These are phyloP conservation scores for Aspergillus tanneri DNA, from an alignment of 2,329 filamentous ascomycete genomes.

Conservation along the genomic window DNA sequence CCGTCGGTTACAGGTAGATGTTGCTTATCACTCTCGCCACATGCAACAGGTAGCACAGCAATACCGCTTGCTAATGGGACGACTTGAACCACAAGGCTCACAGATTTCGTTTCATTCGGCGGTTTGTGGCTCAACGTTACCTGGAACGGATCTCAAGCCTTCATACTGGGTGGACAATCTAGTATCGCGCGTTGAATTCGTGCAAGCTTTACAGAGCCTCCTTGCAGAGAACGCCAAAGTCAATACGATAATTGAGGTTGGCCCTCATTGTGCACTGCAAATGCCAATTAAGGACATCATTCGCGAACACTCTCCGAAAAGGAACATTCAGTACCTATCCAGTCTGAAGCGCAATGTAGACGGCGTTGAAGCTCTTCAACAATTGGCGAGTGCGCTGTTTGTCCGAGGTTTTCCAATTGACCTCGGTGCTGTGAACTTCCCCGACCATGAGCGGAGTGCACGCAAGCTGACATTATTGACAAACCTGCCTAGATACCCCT, in stretches of 20 bases:
- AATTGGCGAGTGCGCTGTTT: not conserved
- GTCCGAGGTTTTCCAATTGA: not conserved
- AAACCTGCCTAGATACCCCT: constrained; percentile 48
- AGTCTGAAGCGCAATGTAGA: not conserved
- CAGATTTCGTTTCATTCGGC: not conserved
- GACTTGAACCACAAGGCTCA: not conserved
- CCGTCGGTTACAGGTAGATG: constrained; percentile 16
- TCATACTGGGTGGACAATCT: constrained; percentile 2
- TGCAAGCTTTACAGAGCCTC: not conserved
- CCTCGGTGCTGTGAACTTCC: not conserved
- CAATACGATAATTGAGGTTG: constrained; percentile 27
- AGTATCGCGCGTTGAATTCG: not conserved
- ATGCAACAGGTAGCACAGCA: constrained; percentile 13
- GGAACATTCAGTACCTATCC: not conserved
- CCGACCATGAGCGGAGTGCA: constrained; percentile 9
- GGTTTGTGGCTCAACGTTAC: not conserved
- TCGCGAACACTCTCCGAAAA: not conserved
- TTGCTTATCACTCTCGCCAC: constrained; percentile 26
- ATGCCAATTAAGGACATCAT: constrained; percentile 28
- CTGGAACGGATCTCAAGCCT: not conserved
- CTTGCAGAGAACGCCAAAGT: not conserved
- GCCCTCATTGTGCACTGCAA: constrained; percentile 38
- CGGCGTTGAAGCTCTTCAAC: not conserved
- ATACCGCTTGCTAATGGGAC: not conserved
- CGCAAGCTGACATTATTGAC: constrained; percentile 21